These are phyloP conservation scores for Canavalia gladiata DNA, from an alignment of 306 rosid species.

Conservation along the genomic window DNA sequence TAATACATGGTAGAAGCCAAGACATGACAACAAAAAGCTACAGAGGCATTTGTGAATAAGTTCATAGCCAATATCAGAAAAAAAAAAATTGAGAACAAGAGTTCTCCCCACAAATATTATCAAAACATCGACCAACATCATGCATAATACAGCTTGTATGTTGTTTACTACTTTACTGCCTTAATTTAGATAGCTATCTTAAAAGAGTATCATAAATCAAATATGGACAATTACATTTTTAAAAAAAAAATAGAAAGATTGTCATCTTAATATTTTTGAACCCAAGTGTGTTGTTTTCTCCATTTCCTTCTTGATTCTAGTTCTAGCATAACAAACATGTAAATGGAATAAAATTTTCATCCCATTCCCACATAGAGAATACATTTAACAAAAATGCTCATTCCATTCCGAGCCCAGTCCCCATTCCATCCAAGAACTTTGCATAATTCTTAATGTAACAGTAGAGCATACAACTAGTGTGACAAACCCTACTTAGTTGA, in stretches of 20 bases:
- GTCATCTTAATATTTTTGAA: slow-evolving; percentile 18
- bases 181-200: neutral
- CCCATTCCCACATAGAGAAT: neutral
- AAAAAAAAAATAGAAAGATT: neutral
- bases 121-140: slow-evolving; percentile 34
- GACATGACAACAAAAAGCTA: neutral
- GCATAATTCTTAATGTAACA: slow-evolving; percentile 5
- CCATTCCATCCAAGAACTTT: neutral
- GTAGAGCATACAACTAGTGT: neutral
- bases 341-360: neutral
- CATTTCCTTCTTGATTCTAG: slow-evolving; percentile 24
- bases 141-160: neutral
- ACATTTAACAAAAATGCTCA: neutral
- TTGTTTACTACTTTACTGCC: neutral
- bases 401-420: neutral
- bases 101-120: slow-evolving; percentile 14
- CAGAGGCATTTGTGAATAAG: slow-evolving; percentile 14
- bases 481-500: slow-evolving; percentile 24
- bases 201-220: neutral
- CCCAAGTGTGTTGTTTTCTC: neutral
- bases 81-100: neutral
- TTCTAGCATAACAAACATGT: neutral
- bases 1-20: slow-evolving; percentile 11
- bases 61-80: slow-evolving; percentile 19
- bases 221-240: neutral